These are phyloP conservation scores for Clonostachys rhizophaga DNA, from an alignment of 2,329 filamentous ascomycete genomes.

Conservation along the genomic window DNA sequence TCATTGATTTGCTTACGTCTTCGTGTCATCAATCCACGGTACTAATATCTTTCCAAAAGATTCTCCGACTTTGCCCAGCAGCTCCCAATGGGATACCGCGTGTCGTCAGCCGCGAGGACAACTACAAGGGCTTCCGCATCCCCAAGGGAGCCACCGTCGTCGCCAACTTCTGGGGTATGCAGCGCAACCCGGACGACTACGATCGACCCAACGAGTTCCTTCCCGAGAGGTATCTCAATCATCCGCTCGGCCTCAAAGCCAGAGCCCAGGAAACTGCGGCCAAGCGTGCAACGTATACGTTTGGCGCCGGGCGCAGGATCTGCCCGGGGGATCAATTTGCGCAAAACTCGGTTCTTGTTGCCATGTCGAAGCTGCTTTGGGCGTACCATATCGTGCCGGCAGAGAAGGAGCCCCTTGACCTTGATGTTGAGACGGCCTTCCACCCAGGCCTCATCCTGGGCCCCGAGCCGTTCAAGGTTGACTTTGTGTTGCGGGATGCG, in stretches of 20 bases:
- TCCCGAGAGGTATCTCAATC: constrained; percentile 5
- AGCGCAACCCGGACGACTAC: constrained; percentile 1
- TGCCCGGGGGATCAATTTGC: constrained; percentile 44
- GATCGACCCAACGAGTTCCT: not conserved
- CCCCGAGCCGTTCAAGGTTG: not conserved
- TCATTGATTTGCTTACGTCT: too few relatives aligned
- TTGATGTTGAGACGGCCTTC: not conserved
- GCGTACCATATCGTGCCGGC: constrained; percentile 11
- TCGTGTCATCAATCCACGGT: too few relatives aligned
- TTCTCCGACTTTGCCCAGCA: not conserved
- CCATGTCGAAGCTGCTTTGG: constrained; percentile 37
- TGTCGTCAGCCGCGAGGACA: not conserved
- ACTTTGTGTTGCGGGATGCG: not conserved
- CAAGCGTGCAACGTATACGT: constrained; percentile 24
- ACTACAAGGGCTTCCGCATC: constrained; percentile 4
- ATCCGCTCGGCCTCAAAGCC: constrained; percentile 7
- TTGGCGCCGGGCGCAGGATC: constrained; percentile 38
- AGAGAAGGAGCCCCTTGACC: not conserved
- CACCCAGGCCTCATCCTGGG: not conserved
- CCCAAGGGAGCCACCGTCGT: constrained; percentile 65
- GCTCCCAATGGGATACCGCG: not conserved
- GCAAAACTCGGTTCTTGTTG: constrained; percentile 32
- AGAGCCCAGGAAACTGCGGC: not conserved
- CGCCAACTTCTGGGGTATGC: constrained; percentile 1
- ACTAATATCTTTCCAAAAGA: not conserved